These are phyloP conservation scores for Dactylellina cionopaga DNA, from an alignment of 2,329 filamentous ascomycete species.

Conservation along the genomic window DNA sequence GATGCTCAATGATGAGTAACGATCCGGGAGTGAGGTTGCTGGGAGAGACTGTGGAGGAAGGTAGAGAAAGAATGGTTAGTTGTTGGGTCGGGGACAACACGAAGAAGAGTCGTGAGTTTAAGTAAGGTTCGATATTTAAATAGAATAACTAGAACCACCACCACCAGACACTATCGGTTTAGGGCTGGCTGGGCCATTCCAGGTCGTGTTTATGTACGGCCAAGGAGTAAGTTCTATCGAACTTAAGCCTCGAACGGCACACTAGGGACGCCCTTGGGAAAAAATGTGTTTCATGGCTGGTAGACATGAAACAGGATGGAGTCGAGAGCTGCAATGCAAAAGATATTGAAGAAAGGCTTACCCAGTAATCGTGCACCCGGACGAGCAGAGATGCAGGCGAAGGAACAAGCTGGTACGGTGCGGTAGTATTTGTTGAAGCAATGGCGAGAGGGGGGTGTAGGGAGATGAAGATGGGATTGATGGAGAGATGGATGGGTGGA, in stretches of 20 bases:
- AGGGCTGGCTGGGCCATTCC: constrained; percentile 17
- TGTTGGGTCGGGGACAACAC: constrained; percentile 41
- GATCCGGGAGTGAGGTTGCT: constrained; percentile 22
- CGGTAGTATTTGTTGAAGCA: not conserved
- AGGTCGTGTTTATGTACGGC: constrained; percentile 5
- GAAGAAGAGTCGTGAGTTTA: constrained; percentile 9
- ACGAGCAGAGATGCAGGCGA: constrained; percentile 12
- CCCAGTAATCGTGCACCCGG: constrained; percentile 25
- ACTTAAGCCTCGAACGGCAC: constrained; percentile 15
- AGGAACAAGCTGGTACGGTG: not conserved
- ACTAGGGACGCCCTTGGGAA: constrained; percentile 40
- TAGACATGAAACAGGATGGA: constrained; percentile 34
- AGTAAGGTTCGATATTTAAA: constrained; percentile 30
- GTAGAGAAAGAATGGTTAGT: constrained; percentile 24
- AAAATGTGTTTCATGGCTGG: constrained; percentile 35
- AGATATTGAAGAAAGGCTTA: constrained; percentile 10
- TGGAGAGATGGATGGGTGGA: not conserved
- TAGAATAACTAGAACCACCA: not conserved
- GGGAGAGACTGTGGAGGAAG: constrained; percentile 32
- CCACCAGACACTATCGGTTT: constrained; percentile 11
- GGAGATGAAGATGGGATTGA: not conserved
- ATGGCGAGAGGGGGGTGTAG: not conserved
- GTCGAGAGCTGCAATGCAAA: constrained; percentile 22
- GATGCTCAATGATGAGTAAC: constrained; percentile 44
- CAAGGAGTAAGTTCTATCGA: constrained; percentile 1